Evolutionary conservation across 371 early-diverging fungal species (phyloP), one percentile per base, ranked within the genome.

Genomic region (Mortierella sp.): DNA sequence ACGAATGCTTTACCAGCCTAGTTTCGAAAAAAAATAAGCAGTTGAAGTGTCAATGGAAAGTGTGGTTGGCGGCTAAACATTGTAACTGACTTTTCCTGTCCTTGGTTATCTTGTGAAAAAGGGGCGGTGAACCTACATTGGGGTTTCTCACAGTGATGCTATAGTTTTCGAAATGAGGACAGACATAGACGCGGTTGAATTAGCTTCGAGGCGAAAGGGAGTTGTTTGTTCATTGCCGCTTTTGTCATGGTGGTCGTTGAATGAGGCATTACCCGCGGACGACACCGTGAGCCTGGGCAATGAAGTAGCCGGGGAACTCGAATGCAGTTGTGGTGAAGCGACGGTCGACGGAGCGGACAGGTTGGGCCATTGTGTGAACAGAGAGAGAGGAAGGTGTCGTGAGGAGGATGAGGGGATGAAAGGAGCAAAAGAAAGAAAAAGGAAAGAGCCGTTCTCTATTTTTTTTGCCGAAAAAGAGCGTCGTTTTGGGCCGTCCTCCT

Each of bases 91-190:
- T 22, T 3, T 26, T 34, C 10, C 19, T 43, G 4, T n/a, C 9
- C 34, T 70, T 19, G 43, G n/a, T n/a, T n/a, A n/a, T n/a, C n/a
- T n/a, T 16, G n/a, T 19, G 13, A 0, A 45, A 34, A 9, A 13
- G 19, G 45, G 31, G 67, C 37, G 22, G 68, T n/a, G 8, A 43
- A 52, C 83, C 26, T 77, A 82, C 83, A 40, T 82, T 82, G 40
- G 83, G 83, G 70, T 82, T 82, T 45, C 83, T 45, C 40, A 82
- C 83, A 37, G 83, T 82, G 64, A 82, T 77, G 44, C 83, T 80
- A 45, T 1, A 6, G 7, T 29, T 4, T 0, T 14, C 29, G 29
- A 45, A 71, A 52, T n/a, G 14, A 24, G n/a, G n/a, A n/a, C n/a
- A n/a, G n/a, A n/a, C n/a, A n/a, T n/a, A n/a, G n/a, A n/a, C n/a